Conservation (phyloP, 345 rosid species). For the Excoecaria cochinchinensis region DNA sequence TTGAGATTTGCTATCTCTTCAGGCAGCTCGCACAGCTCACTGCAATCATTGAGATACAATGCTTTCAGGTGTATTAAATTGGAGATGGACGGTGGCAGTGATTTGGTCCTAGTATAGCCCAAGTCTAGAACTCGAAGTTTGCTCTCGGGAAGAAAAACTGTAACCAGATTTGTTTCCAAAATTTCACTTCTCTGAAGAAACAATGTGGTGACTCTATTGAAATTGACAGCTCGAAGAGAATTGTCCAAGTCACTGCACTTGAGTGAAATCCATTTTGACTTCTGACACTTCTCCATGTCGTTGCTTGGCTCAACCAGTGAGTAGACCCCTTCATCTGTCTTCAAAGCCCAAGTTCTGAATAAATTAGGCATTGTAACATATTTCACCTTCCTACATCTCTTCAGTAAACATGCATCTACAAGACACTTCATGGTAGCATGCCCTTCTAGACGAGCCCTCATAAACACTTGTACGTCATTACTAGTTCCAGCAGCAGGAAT, state of each 20-base stretch:
- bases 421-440: slow-evolving; percentile 10
- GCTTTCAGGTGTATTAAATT: slow-evolving; percentile 18
- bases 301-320: neutral
- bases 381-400: neutral
- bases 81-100: slow-evolving; percentile 25
- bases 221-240: neutral
- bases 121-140: slow-evolving; percentile 30
- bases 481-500: neutral
- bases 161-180: neutral
- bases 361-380: neutral
- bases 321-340: neutral
- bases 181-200: slow-evolving; percentile 15
- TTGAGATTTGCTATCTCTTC: slow-evolving; percentile 12
- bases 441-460: slow-evolving; percentile 16
- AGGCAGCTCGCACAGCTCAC: slow-evolving; percentile 15
- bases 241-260: neutral
- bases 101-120: slow-evolving; percentile 4
- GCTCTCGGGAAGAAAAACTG: slow-evolving; percentile 16
- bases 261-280: slow-evolving; percentile 1
- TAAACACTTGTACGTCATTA: neutral
- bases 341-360: slow-evolving; percentile 12
- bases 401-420: slow-evolving; percentile 8
- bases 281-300: neutral
- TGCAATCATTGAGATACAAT: slow-evolving; percentile 24
- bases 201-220: slow-evolving; percentile 16